Base-by-base conservation (phyloP, 345 rosid genomes). In the Arabis hirsuta region DNA sequence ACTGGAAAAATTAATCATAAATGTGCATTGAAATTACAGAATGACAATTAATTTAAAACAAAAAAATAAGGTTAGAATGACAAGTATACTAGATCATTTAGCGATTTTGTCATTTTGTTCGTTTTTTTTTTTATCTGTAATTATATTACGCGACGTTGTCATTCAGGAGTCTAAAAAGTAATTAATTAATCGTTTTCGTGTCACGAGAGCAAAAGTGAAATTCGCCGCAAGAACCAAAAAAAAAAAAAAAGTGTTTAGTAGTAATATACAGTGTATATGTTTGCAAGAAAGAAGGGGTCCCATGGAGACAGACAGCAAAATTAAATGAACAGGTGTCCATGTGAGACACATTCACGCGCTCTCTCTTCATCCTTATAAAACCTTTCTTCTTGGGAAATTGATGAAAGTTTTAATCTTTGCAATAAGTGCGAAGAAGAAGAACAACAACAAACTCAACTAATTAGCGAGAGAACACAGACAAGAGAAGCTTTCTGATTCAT, bases 251-350 rank as follows among this genome's bases (percentile, higher is more conserved):
- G 36, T 32, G 36, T 32, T 6, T 32, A 32, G 45, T 50, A 54
- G 3, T 45, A 45, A 62, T 16, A 62, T 16, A 5, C 54, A 62
- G 27, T 22, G 73, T 2, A 69, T 22, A 1, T 9, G 31, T 29
- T 3, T 39, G 67, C 68, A 41, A 51, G 65, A 64, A 55, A 66
- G 43, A 24, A 13, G 44, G 79, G 79, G 79, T 29, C 74, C 74
- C 57, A 16, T 38, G 8, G 48, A 54, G 46, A 55, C 70, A 69
- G 71, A 62, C 65, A 76, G 45, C 61, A 55, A 76, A 36, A 76
- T 9, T 76, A 7, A 76, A 31, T 31, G 75, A 69, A 76, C 79
- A 76, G 75, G 62, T 76, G 79, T 76, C 75, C 75, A 69, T 76
- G 73, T 62, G 75, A 69, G 64, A 76, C 46, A 4, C 45, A 31